Evolutionary conservation across 345 rosid genomes (phyloP), one percentile per base, ranked within the genome.

Genomic region (Boechera divaricarpa): DNA sequence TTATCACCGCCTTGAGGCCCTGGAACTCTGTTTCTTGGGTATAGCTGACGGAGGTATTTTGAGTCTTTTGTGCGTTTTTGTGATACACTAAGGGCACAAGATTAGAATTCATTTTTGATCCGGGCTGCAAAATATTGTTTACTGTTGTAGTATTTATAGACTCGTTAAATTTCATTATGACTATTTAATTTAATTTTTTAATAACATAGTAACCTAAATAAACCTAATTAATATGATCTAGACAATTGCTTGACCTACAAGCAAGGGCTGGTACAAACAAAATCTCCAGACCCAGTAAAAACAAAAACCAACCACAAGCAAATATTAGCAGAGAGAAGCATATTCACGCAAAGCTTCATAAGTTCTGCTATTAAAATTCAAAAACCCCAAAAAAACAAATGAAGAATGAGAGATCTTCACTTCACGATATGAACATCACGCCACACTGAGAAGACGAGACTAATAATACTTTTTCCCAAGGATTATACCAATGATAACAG

Each of bases 381-480:
- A 66, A 66, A 67, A 35, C 18, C 70, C 66, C 45, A 33, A 73
- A 51, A 48, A 49, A 16, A 44, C 7, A 53, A 67, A 45, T n/a
- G n/a, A 64, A 24, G 24, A 60, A 16, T 45, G 53, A 73, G 82
- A 44, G 29, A 60, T 42, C 65, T 72, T 69, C 41, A 64, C 64
- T 61, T 59, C 74, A 53, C 28, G 44, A 73, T 67, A 73, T 71
- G 62, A 49, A 64, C 77, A 74, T 52, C 72, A 71, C 67, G 58
- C 35, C 81, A 72, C 35, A 73, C 69, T 44, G 58, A 29, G 63
- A 51, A 41, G 39, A 21, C 51, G 51, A 73, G 77, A 67, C 83
- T 88, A 95, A 62, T 18, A 18, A 18, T 91, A 95, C 61, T 83
- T 81, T 77, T 91, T 95, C 67, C 99, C 98, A 60, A 95, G 85